Percentiles rank a stretch among this genome's conserved stretches.
Evolutionary conservation across 2,329 filamentous ascomycete species (phyloP).

Genomic region (Cladosporium sp.): DNA sequence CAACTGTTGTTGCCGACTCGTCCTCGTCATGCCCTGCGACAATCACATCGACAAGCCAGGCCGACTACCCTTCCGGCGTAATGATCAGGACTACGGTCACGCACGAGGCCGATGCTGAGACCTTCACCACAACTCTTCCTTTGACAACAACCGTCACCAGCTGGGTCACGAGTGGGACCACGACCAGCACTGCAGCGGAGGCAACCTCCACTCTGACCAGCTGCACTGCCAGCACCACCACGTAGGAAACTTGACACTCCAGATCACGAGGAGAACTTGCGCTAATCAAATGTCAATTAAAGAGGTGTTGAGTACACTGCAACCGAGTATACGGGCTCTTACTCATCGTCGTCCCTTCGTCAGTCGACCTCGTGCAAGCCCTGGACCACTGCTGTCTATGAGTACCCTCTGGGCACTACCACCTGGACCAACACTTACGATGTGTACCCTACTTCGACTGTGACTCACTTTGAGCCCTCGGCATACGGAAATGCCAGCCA

Average conservation of each 20-base stretch:
- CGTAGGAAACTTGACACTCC: too few species aligned
- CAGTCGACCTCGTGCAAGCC: neutral
- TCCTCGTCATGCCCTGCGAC: neutral
- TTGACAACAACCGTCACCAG: too few species aligned
- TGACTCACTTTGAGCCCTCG: too few species aligned
- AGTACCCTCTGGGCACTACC: neutral
- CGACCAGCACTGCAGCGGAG: neutral
- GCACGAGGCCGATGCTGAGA: too few species aligned
- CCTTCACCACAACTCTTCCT: too few species aligned
- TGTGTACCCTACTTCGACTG: neutral
- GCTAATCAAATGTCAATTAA: too few species aligned
- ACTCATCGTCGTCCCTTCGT: neutral
- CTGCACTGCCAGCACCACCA: neutral
- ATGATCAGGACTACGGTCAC: too few species aligned
- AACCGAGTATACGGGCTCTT: neutral
- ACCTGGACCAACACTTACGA: neutral
- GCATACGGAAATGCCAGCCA: too few species aligned
- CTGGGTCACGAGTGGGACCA: neutral
- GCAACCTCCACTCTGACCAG: neutral
- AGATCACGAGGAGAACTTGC: too few species aligned
- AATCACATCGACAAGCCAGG: neutral
- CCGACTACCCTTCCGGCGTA: neutral
- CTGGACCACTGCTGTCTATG: neutral
- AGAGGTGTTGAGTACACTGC: neutral
- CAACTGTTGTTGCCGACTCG: neutral